Conservation (phyloP, 306 rosid species). For the Cyclanthera cordifolia region DNA sequence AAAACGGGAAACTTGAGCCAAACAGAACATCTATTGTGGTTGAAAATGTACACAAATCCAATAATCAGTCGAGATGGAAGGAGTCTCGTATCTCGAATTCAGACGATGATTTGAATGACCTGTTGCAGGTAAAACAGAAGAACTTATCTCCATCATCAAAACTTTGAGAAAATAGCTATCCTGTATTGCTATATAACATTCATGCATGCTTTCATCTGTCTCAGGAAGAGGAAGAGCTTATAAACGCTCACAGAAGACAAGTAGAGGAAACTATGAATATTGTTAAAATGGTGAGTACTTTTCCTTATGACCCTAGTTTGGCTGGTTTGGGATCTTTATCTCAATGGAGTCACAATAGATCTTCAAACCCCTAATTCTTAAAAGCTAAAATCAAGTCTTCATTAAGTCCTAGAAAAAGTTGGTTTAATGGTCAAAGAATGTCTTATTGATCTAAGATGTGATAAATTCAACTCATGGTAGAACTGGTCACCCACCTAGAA, state of each 20-base stretch:
- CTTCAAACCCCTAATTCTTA: no score
- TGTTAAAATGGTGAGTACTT: constrained; percentile 65
- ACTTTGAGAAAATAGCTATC: neutral
- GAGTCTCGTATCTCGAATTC: constrained; percentile 42
- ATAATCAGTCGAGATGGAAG: constrained; percentile 59
- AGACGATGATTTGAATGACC: constrained; percentile 75
- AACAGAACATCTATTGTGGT: constrained; percentile 31
- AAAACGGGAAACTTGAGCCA: constrained; percentile 58
- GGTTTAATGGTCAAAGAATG: no score
- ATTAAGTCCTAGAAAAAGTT: no score
- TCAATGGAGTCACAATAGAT: no score
- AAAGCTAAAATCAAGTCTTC: no score
- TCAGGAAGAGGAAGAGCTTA: constrained; percentile 98
- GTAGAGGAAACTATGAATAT: constrained; percentile 98
- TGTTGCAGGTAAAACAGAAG: constrained; percentile 53
- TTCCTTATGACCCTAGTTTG: neutral
- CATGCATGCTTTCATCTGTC: constrained; percentile 11
- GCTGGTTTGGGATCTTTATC: neutral
- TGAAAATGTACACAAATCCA: constrained; percentile 54
- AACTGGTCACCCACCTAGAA: no score
- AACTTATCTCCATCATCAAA: neutral
- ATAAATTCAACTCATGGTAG: no score
- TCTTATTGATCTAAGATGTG: no score
- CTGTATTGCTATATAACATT: neutral
- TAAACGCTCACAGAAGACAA: constrained; percentile 91